These are phyloP conservation scores for Plantago ovata DNA, from an alignment of 257 asterid genomes.

Conservation along the genomic window DNA sequence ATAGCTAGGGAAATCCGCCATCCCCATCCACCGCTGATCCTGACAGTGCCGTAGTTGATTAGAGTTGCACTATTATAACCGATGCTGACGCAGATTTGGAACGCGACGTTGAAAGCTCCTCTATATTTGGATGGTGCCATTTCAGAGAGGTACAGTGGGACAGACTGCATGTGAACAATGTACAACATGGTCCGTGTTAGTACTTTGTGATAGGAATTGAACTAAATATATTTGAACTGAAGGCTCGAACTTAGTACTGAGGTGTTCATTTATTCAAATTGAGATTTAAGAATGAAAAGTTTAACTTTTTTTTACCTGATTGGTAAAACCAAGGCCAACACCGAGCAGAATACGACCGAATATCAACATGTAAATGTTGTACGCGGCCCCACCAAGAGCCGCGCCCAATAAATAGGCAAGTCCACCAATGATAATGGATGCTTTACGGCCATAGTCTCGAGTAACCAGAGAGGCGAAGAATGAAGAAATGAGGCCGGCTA, in stretches of 20 bases:
- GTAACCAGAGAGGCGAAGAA: conserved; percentile 47
- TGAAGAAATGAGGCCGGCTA: conserved; percentile 51
- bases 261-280: too few species aligned
- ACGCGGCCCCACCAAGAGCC: conserved; percentile 41
- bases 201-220: not conserved
- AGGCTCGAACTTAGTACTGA: too few species aligned
- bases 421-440: conserved; percentile 47
- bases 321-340: conserved; percentile 51
- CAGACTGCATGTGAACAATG: conserved; percentile 8
- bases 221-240: too few species aligned
- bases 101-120: conserved; percentile 20
- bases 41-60: conserved; percentile 15
- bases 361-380: conserved; percentile 41
- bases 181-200: not conserved
- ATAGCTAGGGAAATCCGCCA: conserved; percentile 17
- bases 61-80: conserved; percentile 11
- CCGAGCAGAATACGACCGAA: conserved; percentile 50
- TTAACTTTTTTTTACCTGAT: too few species aligned
- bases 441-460: conserved; percentile 41
- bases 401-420: conserved; percentile 40
- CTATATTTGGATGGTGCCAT: conserved; percentile 21
- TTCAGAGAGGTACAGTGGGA: conserved; percentile 16
- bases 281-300: too few species aligned
- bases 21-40: conserved; percentile 18
- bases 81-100: conserved; percentile 14